Base-by-base conservation (phyloP, 2,329 filamentous ascomycete genomes). In the Scedosporium apiospermum region DNA sequence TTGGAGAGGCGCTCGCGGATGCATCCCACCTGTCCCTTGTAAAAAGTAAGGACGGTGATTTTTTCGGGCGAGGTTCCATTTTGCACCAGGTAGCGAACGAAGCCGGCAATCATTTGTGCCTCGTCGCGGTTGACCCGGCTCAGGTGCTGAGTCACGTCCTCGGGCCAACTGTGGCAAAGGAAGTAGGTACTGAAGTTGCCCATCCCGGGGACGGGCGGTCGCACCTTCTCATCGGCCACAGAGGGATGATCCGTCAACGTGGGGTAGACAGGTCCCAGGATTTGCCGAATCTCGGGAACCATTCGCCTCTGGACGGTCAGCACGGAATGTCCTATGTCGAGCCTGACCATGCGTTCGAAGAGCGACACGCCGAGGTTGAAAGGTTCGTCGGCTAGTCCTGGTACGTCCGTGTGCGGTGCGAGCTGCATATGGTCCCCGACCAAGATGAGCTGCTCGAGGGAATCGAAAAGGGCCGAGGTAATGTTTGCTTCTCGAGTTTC, bases 1-100 rank as follows among this genome's bases (percentile, higher is more conserved):
- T 68, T 66, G 10, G 74, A 72, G 3, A 88, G 71, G 5, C 75
- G 72, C 14, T 76, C 77, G 0, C 86, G 68, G 2, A 96, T 79
- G 2, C 80, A 75, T 66, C 88, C 88, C 55, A 88, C 81, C 70
- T 97, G 93, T 0, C 90, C 92, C 53, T 90, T 91, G 77, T 96
- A 97, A 70, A 95, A 96, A 0, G 91, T 93, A 59, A 97, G 74
- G 3, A 96, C 77, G 0, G 91, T 96, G 63, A 96, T 92, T 5
- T 87, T 78, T 0, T 75, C 71, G 0, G 82, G 71, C 0, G 75
- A 67, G 1, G 88, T 75, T 0, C 87, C 87, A 65, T 93, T 93
- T 64, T 85, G 75, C 1, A 88, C 71, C 0, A 97, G 82, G 68
- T 96, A 89, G 27, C 83, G 76, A 66, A 87, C 87, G 66, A 96